Evolutionary conservation across 2,329 filamentous ascomycete genomes (phyloP).

Genomic region (Chalaropsis thielavioides): DNA sequence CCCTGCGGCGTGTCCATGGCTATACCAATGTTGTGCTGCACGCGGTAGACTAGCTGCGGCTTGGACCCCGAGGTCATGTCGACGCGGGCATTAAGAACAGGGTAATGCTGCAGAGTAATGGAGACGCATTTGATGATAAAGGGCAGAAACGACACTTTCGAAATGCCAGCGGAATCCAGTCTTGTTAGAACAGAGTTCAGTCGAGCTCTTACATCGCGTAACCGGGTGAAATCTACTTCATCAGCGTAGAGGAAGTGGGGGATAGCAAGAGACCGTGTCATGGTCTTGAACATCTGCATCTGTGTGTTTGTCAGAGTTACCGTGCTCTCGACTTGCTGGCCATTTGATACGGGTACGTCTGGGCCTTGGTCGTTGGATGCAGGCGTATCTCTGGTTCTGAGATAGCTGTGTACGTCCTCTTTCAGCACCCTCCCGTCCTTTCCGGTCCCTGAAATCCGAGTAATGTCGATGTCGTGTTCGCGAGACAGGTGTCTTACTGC

Average conservation of each 20-base stretch:
- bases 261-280: conserved; percentile 82
- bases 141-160: conserved; percentile 74
- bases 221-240: conserved; percentile 65
- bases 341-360: conserved; percentile 23
- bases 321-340: conserved; percentile 51
- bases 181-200: conserved; percentile 51
- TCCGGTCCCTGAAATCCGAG: conserved; percentile 67
- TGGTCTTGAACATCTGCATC: conserved; percentile 89
- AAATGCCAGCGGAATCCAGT: conserved; percentile 31
- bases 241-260: conserved; percentile 94
- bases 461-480: conserved; percentile 62
- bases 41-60: conserved; percentile 62
- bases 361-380: conserved; percentile 20
- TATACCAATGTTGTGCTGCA: conserved; percentile 85
- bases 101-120: conserved; percentile 64
- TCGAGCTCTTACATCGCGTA: conserved; percentile 56
- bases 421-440: conserved; percentile 85
- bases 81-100: conserved; percentile 75
- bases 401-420: conserved; percentile 70
- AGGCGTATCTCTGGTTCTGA: conserved; percentile 35
- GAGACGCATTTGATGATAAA: conserved; percentile 96
- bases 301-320: conserved; percentile 65
- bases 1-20: conserved; percentile 88
- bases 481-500: conserved; percentile 82
- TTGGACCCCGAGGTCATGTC: conserved; percentile 46